Evolutionary conservation across 176 grass and related monocot genomes (phyloP).

Genomic region (maize (Zea mays)): DNA sequence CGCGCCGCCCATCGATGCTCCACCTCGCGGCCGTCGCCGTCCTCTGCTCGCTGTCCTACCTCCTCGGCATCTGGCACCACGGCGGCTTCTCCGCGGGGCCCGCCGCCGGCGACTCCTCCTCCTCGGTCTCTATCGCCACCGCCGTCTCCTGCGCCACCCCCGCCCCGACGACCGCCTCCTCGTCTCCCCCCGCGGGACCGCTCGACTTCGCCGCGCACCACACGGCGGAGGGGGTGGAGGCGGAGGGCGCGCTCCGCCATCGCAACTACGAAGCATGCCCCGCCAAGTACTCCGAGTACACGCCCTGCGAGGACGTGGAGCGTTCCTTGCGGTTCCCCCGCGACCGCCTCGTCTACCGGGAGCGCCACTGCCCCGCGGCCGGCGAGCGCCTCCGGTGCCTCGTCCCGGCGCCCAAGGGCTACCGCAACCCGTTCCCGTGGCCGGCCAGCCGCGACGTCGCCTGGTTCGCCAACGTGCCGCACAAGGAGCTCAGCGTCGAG

Average conservation of each 20-base stretch:
- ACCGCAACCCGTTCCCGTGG: slow-evolving; percentile 85
- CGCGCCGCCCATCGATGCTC: slow-evolving; percentile 44
- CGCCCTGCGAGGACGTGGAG: slow-evolving; percentile 84
- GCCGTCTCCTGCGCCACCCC: slow-evolving; percentile 43
- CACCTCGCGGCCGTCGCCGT: slow-evolving; percentile 54
- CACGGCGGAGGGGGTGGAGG: slow-evolving; percentile 46
- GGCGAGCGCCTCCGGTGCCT: slow-evolving; percentile 73
- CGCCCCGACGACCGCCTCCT: not conserved
- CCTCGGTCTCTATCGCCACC: slow-evolving; percentile 49
- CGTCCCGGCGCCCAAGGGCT: slow-evolving; percentile 67
- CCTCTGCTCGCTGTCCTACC: slow-evolving; percentile 82
- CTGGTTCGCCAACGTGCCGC: slow-evolving; percentile 91
- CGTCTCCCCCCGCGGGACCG: not conserved
- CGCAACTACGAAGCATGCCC: slow-evolving; percentile 53
- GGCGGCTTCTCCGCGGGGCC: slow-evolving; percentile 38
- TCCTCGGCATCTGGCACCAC: slow-evolving; percentile 84
- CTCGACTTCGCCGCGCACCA: slow-evolving; percentile 84
- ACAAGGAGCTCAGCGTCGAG: slow-evolving; percentile 92
- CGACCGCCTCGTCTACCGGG: slow-evolving; percentile 76
- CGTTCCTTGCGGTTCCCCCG: slow-evolving; percentile 70
- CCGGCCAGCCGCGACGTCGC: slow-evolving; percentile 70
- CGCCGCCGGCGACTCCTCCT: not conserved
- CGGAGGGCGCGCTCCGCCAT: not conserved
- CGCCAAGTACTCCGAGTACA: slow-evolving; percentile 80
- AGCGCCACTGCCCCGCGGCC: slow-evolving; percentile 81